Evolutionary conservation across 352 stramenopile genomes (phyloP), one percentile per base, ranked within the genome.

Genomic region (Phytophthora capsici): DNA sequence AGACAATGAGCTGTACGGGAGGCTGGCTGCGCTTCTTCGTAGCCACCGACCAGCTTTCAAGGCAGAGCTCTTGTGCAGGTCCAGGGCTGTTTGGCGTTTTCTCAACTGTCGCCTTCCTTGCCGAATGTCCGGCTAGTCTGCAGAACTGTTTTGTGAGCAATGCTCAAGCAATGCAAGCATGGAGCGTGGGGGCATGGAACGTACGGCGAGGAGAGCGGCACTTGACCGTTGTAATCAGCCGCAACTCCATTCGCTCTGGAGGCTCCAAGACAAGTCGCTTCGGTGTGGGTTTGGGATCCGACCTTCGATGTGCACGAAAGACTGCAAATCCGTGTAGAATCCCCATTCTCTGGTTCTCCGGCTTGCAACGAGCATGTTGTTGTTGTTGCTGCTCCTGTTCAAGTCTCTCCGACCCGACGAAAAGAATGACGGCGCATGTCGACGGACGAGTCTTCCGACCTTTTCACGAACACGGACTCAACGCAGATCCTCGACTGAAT

Each of bases 241-340:
- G 37, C 36, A 47, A 44, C 28, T 32, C 26, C 26, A 3, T 32
- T 32, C 36, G 30, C 13, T 16, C 19, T 5, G 23, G 26, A 3
- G 12, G 12, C 43, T 8, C 8, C 28, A 25, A 34, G 9, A 55
- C 54, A 66, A 71, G 55, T 71, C 63, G 55, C 48, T 57, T 71
- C 26, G 38, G 61, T 57, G 48, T 64, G 54, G 62, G 50, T 73
- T 73, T 52, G 65, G 58, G 58, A 69, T 68, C 44, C 28, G 22
- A 22, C 51, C 44, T 64, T 45, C 44, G 60, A 74, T 74, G 66
- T 56, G 66, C 61, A 67, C 45, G 66, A 57, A 60, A 59, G 60
- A 60, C 30, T 45, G 37, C 65, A 73, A 69, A 69, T 73, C 65
- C 19, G 19, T 63, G 41, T 50, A 63, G 47, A 13, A 34, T 34